Base-by-base conservation (phyloP, 768 basidiomycete genomes). In the Termitomyces sp. region DNA sequence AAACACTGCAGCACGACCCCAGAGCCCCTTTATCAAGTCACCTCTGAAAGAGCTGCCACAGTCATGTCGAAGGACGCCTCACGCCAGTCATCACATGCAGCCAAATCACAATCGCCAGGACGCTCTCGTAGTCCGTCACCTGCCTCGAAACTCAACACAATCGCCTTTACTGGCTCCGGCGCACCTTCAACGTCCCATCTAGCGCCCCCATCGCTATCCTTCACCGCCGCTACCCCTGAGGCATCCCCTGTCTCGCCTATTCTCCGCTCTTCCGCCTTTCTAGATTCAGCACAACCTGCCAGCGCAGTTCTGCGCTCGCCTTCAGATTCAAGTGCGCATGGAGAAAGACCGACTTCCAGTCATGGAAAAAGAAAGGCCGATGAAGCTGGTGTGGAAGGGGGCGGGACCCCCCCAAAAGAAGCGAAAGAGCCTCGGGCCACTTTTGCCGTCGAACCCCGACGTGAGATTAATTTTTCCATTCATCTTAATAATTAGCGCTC, bases 361-460 rank as follows among this genome's bases (percentile, higher is more conserved):
- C 7, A 75, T 60, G 85, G 85, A 7, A 90, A 90, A 67, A 75
- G 88, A 56, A 90, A 89, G 64, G 87, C 86, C 6, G 85, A 87
- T 41, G 88, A 89, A 59, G 73, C 73, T 40, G 74, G 66, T 12
- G 73, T 83, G n/a, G 85, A 84, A 56, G 71, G 78, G 15, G 73
- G 72, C 38, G 68, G 66, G 36, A 87, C 88, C 3, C 86, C 86
- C 32, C 84, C 86, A 7, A 86, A 86, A 63, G 80, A 76, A 53
- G 73, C 74, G 55, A 80, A 76, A 64, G 76, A 78, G 55, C 66
- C 71, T 29, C 66, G 69, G 40, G 73, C 88, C 36, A 88, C 85
- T 6, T 89, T 88, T 64, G 84, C 84, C 39, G 75, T 81, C 50
- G 83, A 82, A 55, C 76, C 77, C 54, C 79, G 83, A 69, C 79